Evolutionary conservation across 169 alveolate genomes (phyloP).

Genomic region (Cryptosporidium andersoni): DNA sequence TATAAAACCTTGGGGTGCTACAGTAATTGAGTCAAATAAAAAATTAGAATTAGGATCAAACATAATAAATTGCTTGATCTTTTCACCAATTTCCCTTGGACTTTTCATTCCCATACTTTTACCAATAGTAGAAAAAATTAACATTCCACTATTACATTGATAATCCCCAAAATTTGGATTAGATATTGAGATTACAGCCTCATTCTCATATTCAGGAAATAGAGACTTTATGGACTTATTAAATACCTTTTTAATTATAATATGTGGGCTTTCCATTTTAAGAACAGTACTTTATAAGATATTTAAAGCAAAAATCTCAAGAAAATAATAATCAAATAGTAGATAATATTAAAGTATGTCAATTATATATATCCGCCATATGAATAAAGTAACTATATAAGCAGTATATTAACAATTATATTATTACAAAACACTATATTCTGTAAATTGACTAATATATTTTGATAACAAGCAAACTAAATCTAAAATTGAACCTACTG

Average conservation of each 20-base stretch:
- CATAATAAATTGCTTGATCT: conserved; percentile 77
- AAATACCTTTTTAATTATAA: conserved; percentile 75
- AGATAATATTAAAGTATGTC: too few species aligned
- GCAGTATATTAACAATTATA: too few species aligned
- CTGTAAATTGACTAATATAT: too few species aligned
- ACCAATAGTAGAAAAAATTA: conserved; percentile 77
- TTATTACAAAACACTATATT: too few species aligned
- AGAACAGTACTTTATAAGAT: neutral
- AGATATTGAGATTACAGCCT: conserved; percentile 75
- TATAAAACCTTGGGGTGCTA: conserved; percentile 83
- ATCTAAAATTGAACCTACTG: too few species aligned
- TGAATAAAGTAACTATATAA: too few species aligned
- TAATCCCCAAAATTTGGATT: conserved; percentile 84
- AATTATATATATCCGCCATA: too few species aligned
- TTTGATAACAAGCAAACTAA: too few species aligned
- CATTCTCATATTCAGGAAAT: conserved; percentile 74
- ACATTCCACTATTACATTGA: conserved; percentile 82
- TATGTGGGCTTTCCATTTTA: conserved; percentile 72
- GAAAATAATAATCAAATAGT: too few species aligned
- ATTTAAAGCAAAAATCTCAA: neutral
- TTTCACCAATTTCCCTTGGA: conserved; percentile 80
- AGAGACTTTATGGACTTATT: conserved; percentile 73
- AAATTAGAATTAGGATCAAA: conserved; percentile 27
- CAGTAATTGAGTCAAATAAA: conserved; percentile 77
- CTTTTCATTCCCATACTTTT: conserved; percentile 74